These are phyloP conservation scores for Exophiala sp. DNA, from an alignment of 2,329 filamentous ascomycete genomes.

Conservation along the genomic window DNA sequence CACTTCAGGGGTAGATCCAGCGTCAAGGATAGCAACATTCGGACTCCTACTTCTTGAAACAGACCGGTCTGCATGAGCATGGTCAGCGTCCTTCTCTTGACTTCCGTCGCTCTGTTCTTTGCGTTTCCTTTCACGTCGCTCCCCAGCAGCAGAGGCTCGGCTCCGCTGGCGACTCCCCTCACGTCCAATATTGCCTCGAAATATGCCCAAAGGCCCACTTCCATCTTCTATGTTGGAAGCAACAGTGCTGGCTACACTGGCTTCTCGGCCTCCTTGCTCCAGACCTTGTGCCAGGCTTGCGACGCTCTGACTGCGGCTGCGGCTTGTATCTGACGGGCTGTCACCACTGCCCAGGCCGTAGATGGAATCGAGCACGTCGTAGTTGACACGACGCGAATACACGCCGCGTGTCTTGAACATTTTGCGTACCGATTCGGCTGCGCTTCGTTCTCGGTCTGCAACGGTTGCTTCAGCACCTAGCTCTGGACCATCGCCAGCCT, in stretches of 20 bases:
- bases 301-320: conserved; percentile 13
- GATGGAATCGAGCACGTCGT: conserved; percentile 24
- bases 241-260: conserved; percentile 14
- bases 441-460: conserved; percentile 14
- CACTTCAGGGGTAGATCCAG: neutral
- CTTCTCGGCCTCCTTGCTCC: conserved; percentile 11
- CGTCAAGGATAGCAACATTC: neutral
- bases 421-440: conserved; percentile 22
- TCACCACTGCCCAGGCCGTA: conserved; percentile 19
- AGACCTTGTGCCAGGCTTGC: conserved; percentile 4
- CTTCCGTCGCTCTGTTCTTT: neutral
- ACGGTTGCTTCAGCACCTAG: conserved; percentile 5
- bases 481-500: conserved; percentile 2
- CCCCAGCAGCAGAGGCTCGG: conserved; percentile 6
- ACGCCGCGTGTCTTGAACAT: conserved; percentile 28
- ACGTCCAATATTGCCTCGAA: conserved; percentile 15
- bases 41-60: conserved; percentile 9
- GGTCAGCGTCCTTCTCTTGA: neutral
- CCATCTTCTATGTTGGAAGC: neutral
- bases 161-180: conserved; percentile 1
- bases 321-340: conserved; percentile 3
- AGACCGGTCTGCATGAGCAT: conserved; percentile 1
- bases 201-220: conserved; percentile 5
- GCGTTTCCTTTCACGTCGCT: conserved; percentile 10
- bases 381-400: conserved; percentile 27